These are phyloP conservation scores for Hirsutella rhossiliensis DNA, from an alignment of 2,329 filamentous ascomycete genomes.

Conservation along the genomic window DNA sequence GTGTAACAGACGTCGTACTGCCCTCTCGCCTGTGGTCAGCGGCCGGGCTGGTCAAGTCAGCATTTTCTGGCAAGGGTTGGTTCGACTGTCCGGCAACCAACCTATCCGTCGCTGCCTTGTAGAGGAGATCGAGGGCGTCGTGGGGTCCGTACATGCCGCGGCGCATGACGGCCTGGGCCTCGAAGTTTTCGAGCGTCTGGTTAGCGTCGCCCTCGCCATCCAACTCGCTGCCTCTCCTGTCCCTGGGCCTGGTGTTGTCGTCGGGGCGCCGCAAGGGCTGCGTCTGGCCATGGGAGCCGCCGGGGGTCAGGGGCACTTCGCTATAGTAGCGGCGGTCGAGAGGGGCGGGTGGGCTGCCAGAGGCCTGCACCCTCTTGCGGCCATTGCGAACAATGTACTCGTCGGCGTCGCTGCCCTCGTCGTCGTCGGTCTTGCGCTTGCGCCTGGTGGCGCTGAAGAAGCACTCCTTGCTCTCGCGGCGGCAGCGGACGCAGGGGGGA, in stretches of 20 bases:
- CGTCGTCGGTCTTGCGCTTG: conserved; percentile 69
- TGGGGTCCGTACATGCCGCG: conserved; percentile 78
- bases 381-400: conserved; percentile 65
- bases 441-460: conserved; percentile 91
- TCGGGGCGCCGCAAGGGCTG: conserved; percentile 55
- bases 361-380: conserved; percentile 49
- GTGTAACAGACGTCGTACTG: conserved; percentile 13
- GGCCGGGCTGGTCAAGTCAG: conserved; percentile 10
- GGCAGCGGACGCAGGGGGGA: conserved; percentile 86
- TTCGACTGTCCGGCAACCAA: conserved; percentile 20
- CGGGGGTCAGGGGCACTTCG: conserved; percentile 49
- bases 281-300: conserved; percentile 51
- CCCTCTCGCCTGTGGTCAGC: conserved; percentile 18
- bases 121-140: conserved; percentile 82
- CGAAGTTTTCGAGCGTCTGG: conserved; percentile 50
- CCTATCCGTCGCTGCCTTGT: conserved; percentile 68
- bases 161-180: conserved; percentile 53
- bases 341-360: conserved; percentile 27
- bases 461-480: conserved; percentile 91
- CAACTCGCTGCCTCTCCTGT: conserved; percentile 21
- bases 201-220: conserved; percentile 40
- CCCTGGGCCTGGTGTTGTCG: conserved; percentile 16
- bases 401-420: conserved; percentile 36
- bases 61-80: conserved; percentile 1
- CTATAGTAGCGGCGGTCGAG: conserved; percentile 33